Conservation (phyloP, 2,329 filamentous ascomycete genomes). For the Penicillium sp. region DNA sequence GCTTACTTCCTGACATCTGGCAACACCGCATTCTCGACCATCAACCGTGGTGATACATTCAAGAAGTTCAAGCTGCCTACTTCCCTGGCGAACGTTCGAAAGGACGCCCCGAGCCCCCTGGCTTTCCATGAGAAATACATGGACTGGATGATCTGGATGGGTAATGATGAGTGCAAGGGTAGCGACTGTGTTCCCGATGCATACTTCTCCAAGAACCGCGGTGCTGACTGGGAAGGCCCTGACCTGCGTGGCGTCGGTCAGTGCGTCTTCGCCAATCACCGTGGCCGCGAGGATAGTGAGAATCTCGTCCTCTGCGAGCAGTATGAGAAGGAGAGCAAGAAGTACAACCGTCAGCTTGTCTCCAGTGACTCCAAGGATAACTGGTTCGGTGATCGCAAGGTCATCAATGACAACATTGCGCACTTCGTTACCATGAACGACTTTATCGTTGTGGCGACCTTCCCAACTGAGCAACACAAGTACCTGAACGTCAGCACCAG, state of each 20-base stretch:
- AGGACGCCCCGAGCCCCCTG: conserved; percentile 57
- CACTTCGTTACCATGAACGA: conserved; percentile 95
- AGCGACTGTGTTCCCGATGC: conserved; percentile 72
- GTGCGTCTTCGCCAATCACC: conserved; percentile 82
- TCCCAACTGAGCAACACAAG: conserved; percentile 62
- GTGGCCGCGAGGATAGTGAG: conserved; percentile 61
- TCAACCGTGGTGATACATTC: conserved; percentile 72
- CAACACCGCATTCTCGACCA: conserved; percentile 75
- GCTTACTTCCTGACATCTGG: conserved; percentile 80
- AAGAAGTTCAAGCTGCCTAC: conserved; percentile 52
- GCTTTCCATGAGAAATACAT: conserved; percentile 82
- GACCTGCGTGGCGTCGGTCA: conserved; percentile 70
- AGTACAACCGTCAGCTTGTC: conserved; percentile 69
- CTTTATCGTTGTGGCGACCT: conserved; percentile 86
- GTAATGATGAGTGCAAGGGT: conserved; percentile 67
- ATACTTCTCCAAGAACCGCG: conserved; percentile 77
- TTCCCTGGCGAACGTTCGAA: conserved; percentile 10
- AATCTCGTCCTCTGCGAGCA: conserved; percentile 69
- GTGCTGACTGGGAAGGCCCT: conserved; percentile 65
- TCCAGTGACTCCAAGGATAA: conserved; percentile 66
- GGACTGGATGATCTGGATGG: conserved; percentile 92
- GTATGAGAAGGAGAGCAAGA: conserved; percentile 63
- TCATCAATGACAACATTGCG: conserved; percentile 71
- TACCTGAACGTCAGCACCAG: conserved; percentile 79
- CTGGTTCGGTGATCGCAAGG: conserved; percentile 70